Evolutionary conservation across 2,329 filamentous ascomycete species (phyloP), one percentile per base, ranked within the genome.

Genomic region (Xylaria arbuscula): DNA sequence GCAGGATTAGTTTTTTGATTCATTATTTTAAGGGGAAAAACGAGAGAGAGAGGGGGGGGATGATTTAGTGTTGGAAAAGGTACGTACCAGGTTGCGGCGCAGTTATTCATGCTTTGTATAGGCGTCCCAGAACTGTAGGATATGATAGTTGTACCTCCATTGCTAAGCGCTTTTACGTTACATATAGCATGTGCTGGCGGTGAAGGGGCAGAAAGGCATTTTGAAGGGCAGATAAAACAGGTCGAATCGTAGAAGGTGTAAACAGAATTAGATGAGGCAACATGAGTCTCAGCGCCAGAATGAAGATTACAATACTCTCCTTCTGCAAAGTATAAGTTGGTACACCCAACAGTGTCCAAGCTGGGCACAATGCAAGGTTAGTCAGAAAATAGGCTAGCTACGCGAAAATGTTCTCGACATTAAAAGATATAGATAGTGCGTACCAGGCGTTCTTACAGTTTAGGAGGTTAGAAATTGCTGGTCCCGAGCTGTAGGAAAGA

Each of bases 401-500:
- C 17, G 19, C 3, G 47, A 32, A 6, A 13, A 13, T 19, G 2
- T 28, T 32, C 15, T 17, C 47, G n/a, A 11, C 11, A 22, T 50
- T 13, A 50, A 11, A 15, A 15, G n/a, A n/a, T n/a, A 50, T 50
- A 50, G 47, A 50, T 28, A 6, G 17, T 28, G 28, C 11, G 10
- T 51, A 51, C 48, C 48, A 51, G 13, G 24, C 24, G 11, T 51
- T 15, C 11, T 51, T 51, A 24, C 48, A 51, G 5, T 28, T 28
- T 2, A 17, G 10, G 32, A 51, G 15, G 24, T 22, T 54, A 8
- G 28, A n/a, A 54, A 54, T 28, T 3, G 28, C 17, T 54, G 28
- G 8, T 36, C 51, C 51, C 32, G 51, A 54, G 51, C 32, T 54
- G 42, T 55, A 34, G 28, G 57, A 51, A 32, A 36, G 17, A 36